A percentile compares a stretch with the other conserved stretches of the same genome.
Conservation (phyloP, 345 rosid genomes). For the Heritiera littoralis region DNA sequence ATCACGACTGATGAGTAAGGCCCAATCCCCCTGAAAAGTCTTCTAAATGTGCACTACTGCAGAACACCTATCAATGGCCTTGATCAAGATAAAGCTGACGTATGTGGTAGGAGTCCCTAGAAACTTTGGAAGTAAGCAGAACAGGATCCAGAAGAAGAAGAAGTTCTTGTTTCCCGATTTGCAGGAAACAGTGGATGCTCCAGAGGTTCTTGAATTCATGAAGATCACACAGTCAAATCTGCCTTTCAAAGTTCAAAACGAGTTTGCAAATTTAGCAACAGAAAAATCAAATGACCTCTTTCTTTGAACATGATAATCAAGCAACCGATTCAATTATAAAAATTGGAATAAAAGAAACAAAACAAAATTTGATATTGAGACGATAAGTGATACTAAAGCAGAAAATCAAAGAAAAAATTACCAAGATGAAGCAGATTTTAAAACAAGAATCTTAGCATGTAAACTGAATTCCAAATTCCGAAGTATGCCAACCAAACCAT, state of each 20-base stretch:
- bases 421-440: too few species aligned
- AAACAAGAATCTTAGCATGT: too few species aligned
- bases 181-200: conserved; percentile 87
- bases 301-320: too few species aligned
- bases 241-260: conserved; percentile 27
- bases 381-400: too few species aligned
- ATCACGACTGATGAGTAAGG: conserved; percentile 21
- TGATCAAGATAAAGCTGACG: conserved; percentile 53
- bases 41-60: too few species aligned
- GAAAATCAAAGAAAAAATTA: too few species aligned
- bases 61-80: conserved; percentile 49
- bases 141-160: conserved; percentile 75
- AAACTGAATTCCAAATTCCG: too few species aligned
- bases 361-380: too few species aligned
- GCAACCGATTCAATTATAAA: too few species aligned
- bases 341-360: too few species aligned
- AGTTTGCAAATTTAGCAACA: neutral
- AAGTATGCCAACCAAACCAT: too few species aligned
- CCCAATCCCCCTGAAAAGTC: neutral
- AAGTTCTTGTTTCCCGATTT: conserved; percentile 81
- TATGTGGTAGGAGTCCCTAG: conserved; percentile 51
- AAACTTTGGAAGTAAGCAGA: conserved; percentile 73
- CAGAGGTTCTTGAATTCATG: conserved; percentile 77
- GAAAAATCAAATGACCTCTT: too few species aligned
- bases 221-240: conserved; percentile 67